Evolutionary conservation across 345 rosid species (phyloP).

Genomic region (Physaria fendleri): DNA sequence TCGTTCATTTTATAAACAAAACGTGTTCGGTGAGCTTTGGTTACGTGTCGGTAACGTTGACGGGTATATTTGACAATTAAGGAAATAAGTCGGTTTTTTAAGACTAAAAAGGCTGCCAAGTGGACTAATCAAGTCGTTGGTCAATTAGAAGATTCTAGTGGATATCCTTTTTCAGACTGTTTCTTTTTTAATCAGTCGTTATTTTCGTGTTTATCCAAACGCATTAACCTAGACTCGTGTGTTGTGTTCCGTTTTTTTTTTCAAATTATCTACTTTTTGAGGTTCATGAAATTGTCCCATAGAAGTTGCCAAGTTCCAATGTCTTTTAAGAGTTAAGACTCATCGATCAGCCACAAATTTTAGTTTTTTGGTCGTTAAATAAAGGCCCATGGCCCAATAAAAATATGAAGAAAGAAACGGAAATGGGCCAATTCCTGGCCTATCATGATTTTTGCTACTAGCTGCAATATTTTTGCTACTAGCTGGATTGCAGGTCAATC

Average conservation of each 20-base stretch:
- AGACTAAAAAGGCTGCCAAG: slow-evolving; percentile 23
- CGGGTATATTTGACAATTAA: slow-evolving; percentile 14
- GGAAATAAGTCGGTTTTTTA: slow-evolving; percentile 7
- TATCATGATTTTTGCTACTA: too few relatives aligned
- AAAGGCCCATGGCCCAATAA: too few relatives aligned
- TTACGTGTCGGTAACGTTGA: slow-evolving; percentile 21
- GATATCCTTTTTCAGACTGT: slow-evolving; percentile 7
- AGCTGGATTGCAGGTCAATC: too few relatives aligned
- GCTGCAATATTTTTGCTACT: too few relatives aligned
- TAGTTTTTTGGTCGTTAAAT: too few relatives aligned
- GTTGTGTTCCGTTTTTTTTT: not conserved
- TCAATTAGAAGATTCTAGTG: slow-evolving; percentile 20
- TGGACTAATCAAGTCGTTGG: slow-evolving; percentile 25
- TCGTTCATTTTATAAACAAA: slow-evolving; percentile 10
- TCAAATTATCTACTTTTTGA: too few relatives aligned
- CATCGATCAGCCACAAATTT: too few relatives aligned
- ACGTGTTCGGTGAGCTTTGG: slow-evolving; percentile 11
- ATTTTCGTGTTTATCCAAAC: slow-evolving; percentile 11
- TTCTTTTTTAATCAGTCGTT: not conserved
- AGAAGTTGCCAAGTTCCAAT: too few relatives aligned
- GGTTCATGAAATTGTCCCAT: too few relatives aligned
- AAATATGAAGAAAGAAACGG: too few relatives aligned
- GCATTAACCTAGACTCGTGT: slow-evolving; percentile 18
- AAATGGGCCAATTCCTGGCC: too few relatives aligned
- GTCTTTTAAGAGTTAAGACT: too few relatives aligned